phyloP scores from a whole-genome alignment of 1,284 basidiomycete species.

The Psilocybe mexicana region DNA sequence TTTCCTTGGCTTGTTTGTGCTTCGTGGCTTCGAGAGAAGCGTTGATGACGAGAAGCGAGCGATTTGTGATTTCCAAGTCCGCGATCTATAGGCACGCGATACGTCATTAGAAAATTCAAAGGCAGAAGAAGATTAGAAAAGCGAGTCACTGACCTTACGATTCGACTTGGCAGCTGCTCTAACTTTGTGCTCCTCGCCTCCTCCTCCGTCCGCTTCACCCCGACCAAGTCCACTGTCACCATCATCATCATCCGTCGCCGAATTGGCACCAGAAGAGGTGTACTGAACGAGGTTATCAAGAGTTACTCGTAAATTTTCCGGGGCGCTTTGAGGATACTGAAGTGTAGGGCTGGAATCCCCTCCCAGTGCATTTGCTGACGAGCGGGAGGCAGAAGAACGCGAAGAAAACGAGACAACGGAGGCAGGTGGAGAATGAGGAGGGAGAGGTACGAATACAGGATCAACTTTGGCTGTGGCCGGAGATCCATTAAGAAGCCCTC shows the following conservation, averaged over 20 bases:
- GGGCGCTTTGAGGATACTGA: conserved; percentile 5
- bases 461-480: conserved; percentile 44
- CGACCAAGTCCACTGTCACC: conserved; percentile 28
- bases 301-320: conserved; percentile 30
- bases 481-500: conserved; percentile 11
- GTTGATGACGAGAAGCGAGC: conserved; percentile 77
- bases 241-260: conserved; percentile 25
- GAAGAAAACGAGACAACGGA: conserved; percentile 75
- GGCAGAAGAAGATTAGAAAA: neutral
- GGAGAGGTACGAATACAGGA: conserved; percentile 53
- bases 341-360: conserved; percentile 11
- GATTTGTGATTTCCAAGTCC: conserved; percentile 81
- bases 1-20: conserved; percentile 77
- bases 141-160: conserved; percentile 57
- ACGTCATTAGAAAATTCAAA: conserved; percentile 7
- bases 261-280: conserved; percentile 26
- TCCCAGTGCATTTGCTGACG: conserved; percentile 40
- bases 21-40: conserved; percentile 71
- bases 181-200: conserved; percentile 50
- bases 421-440: conserved; percentile 66
- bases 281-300: conserved; percentile 35
- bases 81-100: conserved; percentile 55
- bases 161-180: conserved; percentile 74
- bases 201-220: conserved; percentile 36
- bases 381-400: conserved; percentile 62